A percentile compares a stretch with the other conserved stretches of the same genome.
Conservation (phyloP, 306 rosid species). For the Casuarina cunninghamiana region DNA sequence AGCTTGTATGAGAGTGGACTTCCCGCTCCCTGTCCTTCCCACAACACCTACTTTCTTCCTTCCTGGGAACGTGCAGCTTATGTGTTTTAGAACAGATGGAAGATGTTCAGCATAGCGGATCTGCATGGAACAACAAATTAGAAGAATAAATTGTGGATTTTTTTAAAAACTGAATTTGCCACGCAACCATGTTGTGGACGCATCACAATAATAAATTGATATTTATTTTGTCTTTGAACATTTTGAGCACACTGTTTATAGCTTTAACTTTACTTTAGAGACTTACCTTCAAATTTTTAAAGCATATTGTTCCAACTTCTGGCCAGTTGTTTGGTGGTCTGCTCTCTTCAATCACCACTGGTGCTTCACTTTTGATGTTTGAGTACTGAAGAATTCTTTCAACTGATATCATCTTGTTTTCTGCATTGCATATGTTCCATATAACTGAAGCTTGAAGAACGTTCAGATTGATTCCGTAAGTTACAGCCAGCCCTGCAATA, state of each 20-base stretch:
- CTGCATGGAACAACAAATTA: slow-evolving; percentile 32
- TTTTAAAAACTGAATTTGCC: not conserved
- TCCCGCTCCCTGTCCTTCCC: slow-evolving; percentile 97
- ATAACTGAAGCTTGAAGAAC: slow-evolving; percentile 82
- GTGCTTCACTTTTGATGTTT: slow-evolving; percentile 76
- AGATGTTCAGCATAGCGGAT: slow-evolving; percentile 93
- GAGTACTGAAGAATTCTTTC: slow-evolving; percentile 90
- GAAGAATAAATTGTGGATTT: slow-evolving; percentile 2
- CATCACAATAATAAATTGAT: not conserved
- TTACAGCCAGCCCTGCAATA: slow-evolving; percentile 94
- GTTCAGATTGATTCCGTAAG: slow-evolving; percentile 91
- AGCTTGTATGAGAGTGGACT: slow-evolving; percentile 94
- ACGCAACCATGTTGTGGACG: not conserved
- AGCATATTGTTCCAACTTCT: slow-evolving; percentile 72
- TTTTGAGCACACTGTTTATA: slow-evolving; percentile 2
- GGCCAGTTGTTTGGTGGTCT: slow-evolving; percentile 92
- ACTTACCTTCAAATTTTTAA: slow-evolving; percentile 68
- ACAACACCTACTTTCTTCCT: slow-evolving; percentile 86
- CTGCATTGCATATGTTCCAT: slow-evolving; percentile 96
- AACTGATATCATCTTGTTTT: slow-evolving; percentile 94
- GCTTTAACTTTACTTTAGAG: slow-evolving; percentile 8
- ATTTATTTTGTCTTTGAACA: not conserved
- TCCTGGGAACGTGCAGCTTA: slow-evolving; percentile 88
- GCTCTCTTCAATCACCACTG: slow-evolving; percentile 62
- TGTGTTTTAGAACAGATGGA: slow-evolving; percentile 75